A percentile compares a stretch with the other conserved stretches of the same genome.
phyloP scores from a whole-genome alignment of 352 stramenopile species.

The Phytopythium litorale region DNA sequence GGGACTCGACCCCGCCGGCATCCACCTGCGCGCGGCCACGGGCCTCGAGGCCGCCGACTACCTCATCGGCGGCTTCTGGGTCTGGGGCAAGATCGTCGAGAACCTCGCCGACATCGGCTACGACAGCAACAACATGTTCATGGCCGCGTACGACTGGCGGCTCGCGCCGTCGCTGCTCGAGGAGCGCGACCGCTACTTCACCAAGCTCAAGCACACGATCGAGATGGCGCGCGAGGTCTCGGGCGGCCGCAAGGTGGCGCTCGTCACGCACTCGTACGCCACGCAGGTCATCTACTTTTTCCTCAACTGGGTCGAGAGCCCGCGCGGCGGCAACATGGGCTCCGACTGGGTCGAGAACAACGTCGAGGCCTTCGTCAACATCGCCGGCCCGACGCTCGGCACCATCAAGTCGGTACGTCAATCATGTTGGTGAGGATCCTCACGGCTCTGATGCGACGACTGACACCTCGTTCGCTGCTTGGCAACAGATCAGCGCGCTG shows the following conservation, averaged over 20 bases:
- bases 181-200: constrained; percentile 86
- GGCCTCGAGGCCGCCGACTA: constrained; percentile 93
- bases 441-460: not conserved
- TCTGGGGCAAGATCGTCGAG: constrained; percentile 92
- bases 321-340: constrained; percentile 80
- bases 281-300: constrained; percentile 93
- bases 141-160: constrained; percentile 87
- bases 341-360: constrained; percentile 92
- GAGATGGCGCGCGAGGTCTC: constrained; percentile 82
- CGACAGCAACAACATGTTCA: constrained; percentile 88
- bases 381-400: constrained; percentile 93
- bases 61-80: constrained; percentile 93
- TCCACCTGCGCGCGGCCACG: constrained; percentile 74
- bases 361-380: constrained; percentile 91
- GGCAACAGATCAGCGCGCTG: constrained; percentile 68
- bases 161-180: constrained; percentile 73
- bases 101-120: constrained; percentile 92
- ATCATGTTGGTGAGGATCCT: not conserved
- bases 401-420: constrained; percentile 76
- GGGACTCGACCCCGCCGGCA: constrained; percentile 84
- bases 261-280: constrained; percentile 93
- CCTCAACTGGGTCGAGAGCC: constrained; percentile 92
- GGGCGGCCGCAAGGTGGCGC: constrained; percentile 82
- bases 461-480: not conserved
- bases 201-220: constrained; percentile 91